These are phyloP conservation scores for Mortierella alpina DNA, from an alignment of 192 early-diverging fungal genomes.

Conservation along the genomic window DNA sequence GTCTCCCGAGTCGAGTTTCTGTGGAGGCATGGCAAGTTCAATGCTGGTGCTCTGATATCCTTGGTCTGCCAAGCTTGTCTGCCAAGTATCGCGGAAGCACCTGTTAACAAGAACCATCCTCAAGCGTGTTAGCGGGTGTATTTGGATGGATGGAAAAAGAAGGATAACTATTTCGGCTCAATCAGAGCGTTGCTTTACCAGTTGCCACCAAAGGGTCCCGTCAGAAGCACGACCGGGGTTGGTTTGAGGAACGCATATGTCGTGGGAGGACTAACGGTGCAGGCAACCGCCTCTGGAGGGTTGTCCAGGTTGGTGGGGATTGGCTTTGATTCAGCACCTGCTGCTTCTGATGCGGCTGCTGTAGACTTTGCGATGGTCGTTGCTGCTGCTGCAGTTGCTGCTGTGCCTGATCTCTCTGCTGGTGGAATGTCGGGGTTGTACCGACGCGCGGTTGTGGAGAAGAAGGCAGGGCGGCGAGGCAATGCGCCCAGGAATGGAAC, in stretches of 20 bases:
- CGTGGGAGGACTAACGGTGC: conserved; percentile 31
- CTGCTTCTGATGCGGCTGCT: neutral
- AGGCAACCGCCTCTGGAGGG: conserved; percentile 25
- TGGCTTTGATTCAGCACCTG: conserved; percentile 3
- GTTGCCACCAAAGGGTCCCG: conserved; percentile 50
- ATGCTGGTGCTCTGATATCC: conserved; percentile 54
- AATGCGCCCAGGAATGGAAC: neutral
- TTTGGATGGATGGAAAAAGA: neutral
- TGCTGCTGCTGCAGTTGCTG: neutral
- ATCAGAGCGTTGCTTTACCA: conserved; percentile 12
- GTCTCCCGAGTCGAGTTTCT: conserved; percentile 26
- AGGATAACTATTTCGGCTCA: no score
- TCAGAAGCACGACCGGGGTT: conserved; percentile 46
- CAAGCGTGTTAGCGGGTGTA: neutral
- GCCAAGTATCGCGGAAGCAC: conserved; percentile 55
- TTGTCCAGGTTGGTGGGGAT: conserved; percentile 27
- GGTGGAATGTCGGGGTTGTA: neutral
- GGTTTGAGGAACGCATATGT: conserved; percentile 53
- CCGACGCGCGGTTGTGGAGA: conserved; percentile 27
- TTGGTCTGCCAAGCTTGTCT: conserved; percentile 46
- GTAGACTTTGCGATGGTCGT: neutral
- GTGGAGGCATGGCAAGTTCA: conserved; percentile 31
- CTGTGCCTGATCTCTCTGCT: neutral
- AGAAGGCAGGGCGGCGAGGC: conserved; percentile 27
- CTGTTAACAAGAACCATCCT: neutral